Evolutionary conservation across 768 basidiomycete species (phyloP), one percentile per base, ranked within the genome.

Genomic region (Hygrocybe coccinea): DNA sequence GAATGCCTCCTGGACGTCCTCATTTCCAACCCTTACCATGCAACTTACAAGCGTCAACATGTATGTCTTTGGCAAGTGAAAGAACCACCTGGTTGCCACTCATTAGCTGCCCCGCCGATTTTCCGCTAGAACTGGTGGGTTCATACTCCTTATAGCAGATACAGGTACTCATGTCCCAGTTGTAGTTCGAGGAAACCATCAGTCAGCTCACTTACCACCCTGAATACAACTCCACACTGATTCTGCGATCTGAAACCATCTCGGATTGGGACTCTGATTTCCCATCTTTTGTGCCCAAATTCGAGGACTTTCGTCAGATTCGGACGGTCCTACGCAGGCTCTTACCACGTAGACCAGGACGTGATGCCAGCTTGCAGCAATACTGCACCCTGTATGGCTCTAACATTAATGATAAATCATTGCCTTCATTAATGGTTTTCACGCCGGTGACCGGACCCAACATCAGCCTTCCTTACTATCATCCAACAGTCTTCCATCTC

Each of bases 191-290:
- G 60, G 64, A 68, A 1, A 89, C 88, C 0, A 67, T 87, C 33
- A 80, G 79, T 22, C 87, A 91, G 59, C 74, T 95, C 15, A 75
- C 93, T 6, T 80, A 88, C 36, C 92, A 95, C 65, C 95, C 95
- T 5, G 95, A 97, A 65, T 91, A 91, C 67, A 95, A 95, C 65
- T 92, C 91, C 0, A 88, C 90, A 0, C 79, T 95, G 24, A 95
- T 97, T 55, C 74, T 97, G 15, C 83, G 95, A 1, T 89, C 93
- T 0, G 90, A 95, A 37, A 80, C 79, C 2, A 48, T 89, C 17
- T 65, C 67, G 5, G 78, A 84, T 44, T 55, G 24, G 8, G 59
- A 50, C n/a, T 63, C 69, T 24, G 56, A 64, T 7, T 67, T 77
- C 41, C 74, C 76, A 0, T 12, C 55, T 1, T 35, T 59, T 1